These are phyloP conservation scores for Penicillium roqueforti DNA, from an alignment of 495 filamentous ascomycete genomes.

Conservation along the genomic window DNA sequence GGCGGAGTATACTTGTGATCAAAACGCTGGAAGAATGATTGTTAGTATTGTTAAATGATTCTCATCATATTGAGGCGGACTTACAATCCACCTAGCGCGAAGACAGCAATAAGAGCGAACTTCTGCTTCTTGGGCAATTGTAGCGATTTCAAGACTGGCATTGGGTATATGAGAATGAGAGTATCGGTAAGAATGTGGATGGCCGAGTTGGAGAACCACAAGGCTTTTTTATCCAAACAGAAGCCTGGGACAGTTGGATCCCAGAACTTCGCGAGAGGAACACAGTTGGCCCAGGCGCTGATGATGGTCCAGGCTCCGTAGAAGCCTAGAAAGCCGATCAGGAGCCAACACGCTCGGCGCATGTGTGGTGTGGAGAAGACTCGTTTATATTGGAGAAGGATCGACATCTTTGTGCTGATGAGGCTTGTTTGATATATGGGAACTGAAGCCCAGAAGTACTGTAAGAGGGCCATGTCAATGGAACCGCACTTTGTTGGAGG, in stretches of 20 bases:
- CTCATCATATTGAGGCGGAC: slow-evolving; percentile 6
- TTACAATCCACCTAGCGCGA: slow-evolving; percentile 47
- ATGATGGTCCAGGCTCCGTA: slow-evolving; percentile 40
- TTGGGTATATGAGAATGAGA: slow-evolving; percentile 44
- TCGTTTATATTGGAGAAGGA: slow-evolving; percentile 37
- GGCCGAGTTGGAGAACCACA: slow-evolving; percentile 40
- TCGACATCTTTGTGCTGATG: slow-evolving; percentile 35
- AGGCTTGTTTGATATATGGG: slow-evolving; percentile 35
- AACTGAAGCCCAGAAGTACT: slow-evolving; percentile 38
- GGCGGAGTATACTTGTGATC: slow-evolving; percentile 52
- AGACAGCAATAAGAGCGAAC: slow-evolving; percentile 44
- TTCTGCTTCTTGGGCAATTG: slow-evolving; percentile 43
- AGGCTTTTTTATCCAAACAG: slow-evolving; percentile 31
- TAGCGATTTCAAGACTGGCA: slow-evolving; percentile 43
- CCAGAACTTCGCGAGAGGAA: slow-evolving; percentile 37
- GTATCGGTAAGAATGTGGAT: slow-evolving; percentile 48
- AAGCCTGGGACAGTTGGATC: slow-evolving; percentile 25
- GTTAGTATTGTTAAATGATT: slow-evolving; percentile 9
- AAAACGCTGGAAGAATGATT: slow-evolving; percentile 37
- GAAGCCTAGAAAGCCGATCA: slow-evolving; percentile 27
- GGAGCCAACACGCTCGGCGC: slow-evolving; percentile 34
- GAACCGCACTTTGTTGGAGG: neutral
- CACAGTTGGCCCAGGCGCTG: slow-evolving; percentile 35
- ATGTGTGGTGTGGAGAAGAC: slow-evolving; percentile 37
- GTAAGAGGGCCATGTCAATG: neutral